Percentiles rank a stretch among this genome's conserved stretches.
phyloP scores from a whole-genome alignment of 2,329 filamentous ascomycete genomes.

The Aspergillus terreus region DNA sequence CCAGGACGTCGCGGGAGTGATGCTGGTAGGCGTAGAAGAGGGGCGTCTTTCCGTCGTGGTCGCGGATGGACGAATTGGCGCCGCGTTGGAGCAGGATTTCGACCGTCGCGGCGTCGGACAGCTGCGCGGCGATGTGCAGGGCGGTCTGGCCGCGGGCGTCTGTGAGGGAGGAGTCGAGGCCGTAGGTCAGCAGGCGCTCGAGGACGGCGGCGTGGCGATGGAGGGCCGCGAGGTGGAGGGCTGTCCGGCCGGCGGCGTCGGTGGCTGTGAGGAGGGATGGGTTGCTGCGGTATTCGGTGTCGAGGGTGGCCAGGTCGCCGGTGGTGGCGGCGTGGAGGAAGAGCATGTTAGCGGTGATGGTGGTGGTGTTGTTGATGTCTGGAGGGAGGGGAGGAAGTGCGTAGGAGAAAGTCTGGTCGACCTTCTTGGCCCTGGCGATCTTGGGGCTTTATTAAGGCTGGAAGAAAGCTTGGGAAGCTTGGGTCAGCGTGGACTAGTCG shows the following conservation, averaged over 20 bases:
- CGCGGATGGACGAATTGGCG: not conserved
- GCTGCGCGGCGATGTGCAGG: slow-evolving; percentile 8
- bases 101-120: not conserved
- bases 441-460: too few relatives aligned
- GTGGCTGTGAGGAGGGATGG: slow-evolving; percentile 1
- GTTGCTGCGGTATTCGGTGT: not conserved
- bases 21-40: slow-evolving; percentile 12
- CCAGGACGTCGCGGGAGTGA: not conserved
- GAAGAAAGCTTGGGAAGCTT: too few relatives aligned
- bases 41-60: slow-evolving; percentile 3
- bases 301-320: slow-evolving; percentile 1
- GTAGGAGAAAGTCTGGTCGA: too few relatives aligned
- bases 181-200: slow-evolving; percentile 3
- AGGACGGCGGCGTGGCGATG: not conserved
- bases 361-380: not conserved
- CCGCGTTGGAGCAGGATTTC: slow-evolving; percentile 1
- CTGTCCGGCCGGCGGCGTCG: slow-evolving; percentile 4
- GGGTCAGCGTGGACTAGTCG: too few relatives aligned
- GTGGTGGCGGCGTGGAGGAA: slow-evolving; percentile 8
- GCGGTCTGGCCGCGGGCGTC: slow-evolving; percentile 7
- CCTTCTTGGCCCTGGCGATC: too few relatives aligned
- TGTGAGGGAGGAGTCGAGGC: not conserved
- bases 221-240: slow-evolving; percentile 9
- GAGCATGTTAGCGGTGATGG: too few relatives aligned
- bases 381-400: too few relatives aligned